Percentiles rank a stretch among this genome's conserved stretches.
Conservation (phyloP, 495 filamentous ascomycete genomes). For the Viridothelium virens region DNA sequence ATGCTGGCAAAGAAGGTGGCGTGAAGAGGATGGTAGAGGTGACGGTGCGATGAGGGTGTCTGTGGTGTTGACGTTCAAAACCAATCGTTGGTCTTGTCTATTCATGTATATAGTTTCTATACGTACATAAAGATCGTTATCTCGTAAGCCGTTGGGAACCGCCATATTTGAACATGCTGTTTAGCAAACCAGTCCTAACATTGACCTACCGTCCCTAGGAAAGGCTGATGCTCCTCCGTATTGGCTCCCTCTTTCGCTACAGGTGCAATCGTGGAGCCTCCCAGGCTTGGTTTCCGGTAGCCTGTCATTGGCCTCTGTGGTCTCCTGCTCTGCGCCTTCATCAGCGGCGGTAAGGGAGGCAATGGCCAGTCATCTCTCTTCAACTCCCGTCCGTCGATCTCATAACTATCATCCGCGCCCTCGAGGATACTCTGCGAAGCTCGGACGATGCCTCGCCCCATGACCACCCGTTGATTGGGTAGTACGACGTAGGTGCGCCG, state of each 20-base stretch:
- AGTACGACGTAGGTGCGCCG: slow-evolving; percentile 5
- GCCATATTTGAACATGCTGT: too few species aligned
- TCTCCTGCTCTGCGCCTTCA: not conserved
- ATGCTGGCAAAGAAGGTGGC: slow-evolving; percentile 28
- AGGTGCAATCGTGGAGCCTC: not conserved
- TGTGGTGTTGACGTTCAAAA: too few species aligned
- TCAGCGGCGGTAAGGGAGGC: not conserved
- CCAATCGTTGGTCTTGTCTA: too few species aligned
- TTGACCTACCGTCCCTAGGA: not conserved
- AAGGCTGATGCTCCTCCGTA: not conserved
- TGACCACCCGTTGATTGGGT: not conserved
- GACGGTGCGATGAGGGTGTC: not conserved
- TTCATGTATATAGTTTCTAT: too few species aligned
- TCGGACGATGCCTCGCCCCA: not conserved
- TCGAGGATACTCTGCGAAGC: not conserved
- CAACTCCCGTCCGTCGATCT: slow-evolving; percentile 7
- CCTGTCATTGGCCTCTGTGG: not conserved
- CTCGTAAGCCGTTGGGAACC: too few species aligned
- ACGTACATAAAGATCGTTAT: too few species aligned
- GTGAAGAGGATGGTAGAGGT: not conserved
- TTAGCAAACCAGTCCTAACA: not conserved
- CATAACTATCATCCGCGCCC: not conserved
- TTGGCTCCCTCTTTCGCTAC: not conserved
- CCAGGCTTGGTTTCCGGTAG: not conserved
- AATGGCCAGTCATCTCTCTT: not conserved